A percentile compares a stretch with the other conserved stretches of the same genome.
Conservation (phyloP, 306 rosid genomes). For the Betula pendula region DNA sequence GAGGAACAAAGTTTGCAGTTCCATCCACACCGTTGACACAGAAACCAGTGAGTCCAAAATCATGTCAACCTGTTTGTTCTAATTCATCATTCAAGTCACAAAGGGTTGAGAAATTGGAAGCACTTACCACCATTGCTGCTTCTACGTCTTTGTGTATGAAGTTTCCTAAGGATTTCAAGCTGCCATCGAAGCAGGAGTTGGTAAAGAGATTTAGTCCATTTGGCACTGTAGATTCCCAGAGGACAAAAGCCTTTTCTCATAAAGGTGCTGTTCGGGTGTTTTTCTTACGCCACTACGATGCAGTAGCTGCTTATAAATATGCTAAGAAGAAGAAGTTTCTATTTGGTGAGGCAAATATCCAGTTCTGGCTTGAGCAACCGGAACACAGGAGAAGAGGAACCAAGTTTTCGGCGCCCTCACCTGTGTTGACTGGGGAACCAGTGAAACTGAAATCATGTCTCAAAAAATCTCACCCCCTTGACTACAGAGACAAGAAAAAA, state of each 20-base stretch:
- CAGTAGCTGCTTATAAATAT: conserved; percentile 36
- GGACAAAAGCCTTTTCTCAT: conserved; percentile 21
- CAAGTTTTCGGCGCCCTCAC: conserved; percentile 3
- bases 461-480: not conserved
- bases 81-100: conserved; percentile 29
- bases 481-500: not conserved
- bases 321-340: conserved; percentile 33
- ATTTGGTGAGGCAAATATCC: conserved; percentile 33
- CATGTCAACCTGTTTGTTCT: conserved; percentile 11
- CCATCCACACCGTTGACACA: not conserved
- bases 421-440: conserved; percentile 22
- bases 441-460: conserved; percentile 27
- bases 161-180: conserved; percentile 38
- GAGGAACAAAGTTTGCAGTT: not conserved
- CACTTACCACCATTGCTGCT: conserved; percentile 16
- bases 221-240: conserved; percentile 38
- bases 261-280: conserved; percentile 32
- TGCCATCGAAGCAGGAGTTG: conserved; percentile 38
- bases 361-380: conserved; percentile 37
- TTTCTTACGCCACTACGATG: conserved; percentile 32
- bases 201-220: conserved; percentile 42
- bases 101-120: conserved; percentile 12
- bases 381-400: conserved; percentile 29
- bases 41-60: not conserved
- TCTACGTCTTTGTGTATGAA: conserved; percentile 31